Evolutionary conservation across 1,139 yeast species (phyloP), one percentile per base, ranked within the genome.

Genomic region (Ogataea hybrid): DNA sequence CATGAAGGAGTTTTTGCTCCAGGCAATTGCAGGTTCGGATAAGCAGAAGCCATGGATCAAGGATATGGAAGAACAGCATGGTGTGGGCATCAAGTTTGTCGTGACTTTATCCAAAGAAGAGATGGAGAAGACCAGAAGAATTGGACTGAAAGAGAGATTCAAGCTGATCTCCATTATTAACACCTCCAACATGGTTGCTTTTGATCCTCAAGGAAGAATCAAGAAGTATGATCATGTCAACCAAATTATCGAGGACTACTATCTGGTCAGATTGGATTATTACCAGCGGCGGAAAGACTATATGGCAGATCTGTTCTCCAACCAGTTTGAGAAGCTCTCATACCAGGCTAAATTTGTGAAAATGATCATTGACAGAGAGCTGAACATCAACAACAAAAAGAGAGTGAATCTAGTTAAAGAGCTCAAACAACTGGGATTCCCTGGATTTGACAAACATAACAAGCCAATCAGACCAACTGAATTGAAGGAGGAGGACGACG

Each of bases 11-110:
- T 86, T 77, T 56, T 69, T 94, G 51, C 66, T 88, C 47, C 75
- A 78, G 39, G 95, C 92, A 17, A 69, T 89, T 43, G 69, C 75
- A 31, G 96, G 95, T 20, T 75, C 69, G 44, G 94, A 85, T 33
- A 85, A 83, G 57, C 66, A 66, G 3, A 74, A 76, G 39, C 78
- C 94, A 4, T 92, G 97, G 95, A 88, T 92, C 47, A 90, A 88
- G 53, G 97, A 92, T 65, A 79, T 90, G 81, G 90, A 85, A 54
- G 98, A 92, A 61, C 96, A 92, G 59, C 97, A 92, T 62, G 86
- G 89, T 6, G 73, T 81, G 44, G 84, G 82, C 31, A 81, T 92
- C 50, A 79, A 81, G 52, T 94, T 94, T 59, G 78, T 87, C 25
- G 77, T 94, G 25, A 87, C 81, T 34, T 67, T 94, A 50, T 68